These are phyloP conservation scores for Amanita muscaria DNA, from an alignment of 768 basidiomycete genomes.

Conservation along the genomic window DNA sequence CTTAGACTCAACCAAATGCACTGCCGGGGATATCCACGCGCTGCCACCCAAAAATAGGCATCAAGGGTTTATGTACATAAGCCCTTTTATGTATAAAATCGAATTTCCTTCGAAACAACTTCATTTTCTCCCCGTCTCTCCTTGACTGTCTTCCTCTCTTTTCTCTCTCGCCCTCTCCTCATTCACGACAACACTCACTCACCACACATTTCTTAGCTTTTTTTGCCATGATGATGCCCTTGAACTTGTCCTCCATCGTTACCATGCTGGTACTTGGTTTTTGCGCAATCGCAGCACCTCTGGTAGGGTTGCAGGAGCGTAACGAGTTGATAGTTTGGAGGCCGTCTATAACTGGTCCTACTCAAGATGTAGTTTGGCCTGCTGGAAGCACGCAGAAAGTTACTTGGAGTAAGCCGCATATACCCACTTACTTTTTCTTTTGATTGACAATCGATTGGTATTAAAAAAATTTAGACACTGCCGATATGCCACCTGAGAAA, in stretches of 20 bases:
- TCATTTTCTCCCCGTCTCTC: no score
- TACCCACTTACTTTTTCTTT: neutral
- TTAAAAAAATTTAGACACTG: conserved; percentile 13
- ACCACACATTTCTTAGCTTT: neutral
- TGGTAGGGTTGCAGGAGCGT: neutral
- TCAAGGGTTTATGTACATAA: no score
- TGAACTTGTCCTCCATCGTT: no score
- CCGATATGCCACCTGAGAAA: conserved; percentile 28
- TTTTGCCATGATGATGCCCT: neutral
- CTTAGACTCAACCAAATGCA: no score
- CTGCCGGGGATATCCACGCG: no score
- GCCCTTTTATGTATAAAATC: no score
- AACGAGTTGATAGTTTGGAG: conserved; percentile 22
- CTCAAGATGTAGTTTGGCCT: conserved; percentile 21
- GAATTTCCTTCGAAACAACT: no score
- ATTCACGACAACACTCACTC: no score
- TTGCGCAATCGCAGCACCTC: neutral
- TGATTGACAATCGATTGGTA: neutral
- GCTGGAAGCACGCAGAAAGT: conserved; percentile 25
- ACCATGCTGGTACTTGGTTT: neutral
- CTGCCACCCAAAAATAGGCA: no score
- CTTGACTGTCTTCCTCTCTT: no score
- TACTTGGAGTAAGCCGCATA: conserved; percentile 26
- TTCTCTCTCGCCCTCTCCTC: no score
- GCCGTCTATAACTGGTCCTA: conserved; percentile 32